These are phyloP conservation scores for Cutaneotrichosporon spelunceum DNA, from an alignment of 1,284 basidiomycete species.

Conservation along the genomic window DNA sequence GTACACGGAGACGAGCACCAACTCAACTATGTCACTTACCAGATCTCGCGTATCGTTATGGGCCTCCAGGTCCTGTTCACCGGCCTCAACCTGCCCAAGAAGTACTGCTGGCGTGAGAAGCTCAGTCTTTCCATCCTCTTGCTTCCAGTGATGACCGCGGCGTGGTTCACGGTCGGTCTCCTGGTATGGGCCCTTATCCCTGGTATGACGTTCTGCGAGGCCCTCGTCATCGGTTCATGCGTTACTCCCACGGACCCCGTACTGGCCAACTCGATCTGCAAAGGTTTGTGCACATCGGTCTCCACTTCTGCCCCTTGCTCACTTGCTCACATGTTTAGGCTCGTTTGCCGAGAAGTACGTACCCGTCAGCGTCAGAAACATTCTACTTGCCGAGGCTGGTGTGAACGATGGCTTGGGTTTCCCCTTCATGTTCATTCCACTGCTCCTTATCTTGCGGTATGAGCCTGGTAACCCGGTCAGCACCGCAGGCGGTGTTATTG, in stretches of 20 bases:
- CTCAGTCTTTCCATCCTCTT: conserved; percentile 77
- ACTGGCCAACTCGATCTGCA: conserved; percentile 62
- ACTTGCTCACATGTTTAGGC: conserved; percentile 23
- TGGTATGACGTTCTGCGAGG: conserved; percentile 76
- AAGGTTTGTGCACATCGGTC: conserved; percentile 30
- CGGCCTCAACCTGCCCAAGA: conserved; percentile 85
- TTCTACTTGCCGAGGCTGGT: conserved; percentile 48
- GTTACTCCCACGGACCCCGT: conserved; percentile 96
- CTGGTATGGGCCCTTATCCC: conserved; percentile 87
- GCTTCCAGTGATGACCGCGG: conserved; percentile 72
- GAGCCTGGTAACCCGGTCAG: conserved; percentile 45
- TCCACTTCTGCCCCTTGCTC: neutral
- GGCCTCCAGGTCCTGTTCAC: conserved; percentile 97
- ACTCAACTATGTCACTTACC: conserved; percentile 55
- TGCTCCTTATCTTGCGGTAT: conserved; percentile 74
- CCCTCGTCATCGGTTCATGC: conserved; percentile 83
- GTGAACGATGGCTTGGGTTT: conserved; percentile 79
- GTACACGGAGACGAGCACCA: conserved; percentile 18
- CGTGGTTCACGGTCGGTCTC: conserved; percentile 79
- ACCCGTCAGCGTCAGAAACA: conserved; percentile 46
- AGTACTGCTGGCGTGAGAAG: conserved; percentile 83
- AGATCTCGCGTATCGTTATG: conserved; percentile 87
- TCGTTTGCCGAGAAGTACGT: conserved; percentile 48
- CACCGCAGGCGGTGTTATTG: conserved; percentile 61
- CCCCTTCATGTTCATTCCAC: conserved; percentile 85